Evolutionary conservation across 1,139 yeast species (phyloP), one percentile per base, ranked within the genome.

Genomic region (Taphrina flavorubra): DNA sequence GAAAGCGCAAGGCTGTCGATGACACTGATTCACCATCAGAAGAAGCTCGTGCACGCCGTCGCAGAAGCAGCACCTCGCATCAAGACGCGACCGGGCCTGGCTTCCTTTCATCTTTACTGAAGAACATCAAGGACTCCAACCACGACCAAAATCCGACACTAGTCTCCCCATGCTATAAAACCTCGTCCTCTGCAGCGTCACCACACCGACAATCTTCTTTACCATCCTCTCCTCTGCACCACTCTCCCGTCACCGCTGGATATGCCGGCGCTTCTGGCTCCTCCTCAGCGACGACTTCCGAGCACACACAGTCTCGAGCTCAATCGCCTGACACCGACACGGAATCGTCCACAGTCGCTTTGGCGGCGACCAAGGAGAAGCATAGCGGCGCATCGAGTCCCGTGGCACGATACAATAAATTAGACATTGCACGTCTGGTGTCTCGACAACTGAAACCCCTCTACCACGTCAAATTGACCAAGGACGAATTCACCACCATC

Each of bases 401-500:
- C n/a, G 14, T 49, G 11, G 53, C 20, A 11, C 53, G 53, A 11
- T 53, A 53, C 42, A 36, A 49, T 42, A 63, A 63, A 18, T 18
- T 31, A 10, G 61, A 53, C 18, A 16, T 63, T 5, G 16, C 55
- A 13, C 47, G 56, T 13, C 53, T 53, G 11, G 67, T 63, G 56
- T 40, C 59, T 20, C 16, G 51, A 14, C 53, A 44, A 14, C 56
- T 63, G 25, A 56, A 63, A 31, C 60, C 61, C 11, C 57, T 42
- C 36, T 63, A 63, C 31, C 42, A 63, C 31, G 59, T 51, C 14
- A 42, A 55, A 46, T 37, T 63, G 44, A 46, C 59, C 49, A 63
- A 55, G 56, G 61, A 55, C n/a, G 61, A 63, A 36, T 63, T 63
- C 36, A 57, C 61, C n/a, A 56, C 42, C 55, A 53, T 55, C 47